These are phyloP conservation scores for Hymenoscyphus repandus DNA, from an alignment of 2,329 filamentous ascomycete genomes.

Conservation along the genomic window DNA sequence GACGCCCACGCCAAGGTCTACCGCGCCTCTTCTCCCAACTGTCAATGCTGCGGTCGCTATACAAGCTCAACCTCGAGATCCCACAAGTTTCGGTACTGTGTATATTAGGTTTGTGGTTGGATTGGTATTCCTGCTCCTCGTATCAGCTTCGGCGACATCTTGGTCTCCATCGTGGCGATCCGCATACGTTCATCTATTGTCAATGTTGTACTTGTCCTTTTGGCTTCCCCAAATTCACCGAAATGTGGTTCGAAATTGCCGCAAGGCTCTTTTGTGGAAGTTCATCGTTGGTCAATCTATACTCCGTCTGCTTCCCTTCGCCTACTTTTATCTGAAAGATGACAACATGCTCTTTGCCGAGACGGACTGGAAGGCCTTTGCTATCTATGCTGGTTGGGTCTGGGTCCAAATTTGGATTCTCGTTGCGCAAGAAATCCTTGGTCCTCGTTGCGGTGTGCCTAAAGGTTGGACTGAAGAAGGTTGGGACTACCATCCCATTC, in stretches of 20 bases:
- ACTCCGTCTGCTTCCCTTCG: conserved; percentile 71
- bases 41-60: conserved; percentile 27
- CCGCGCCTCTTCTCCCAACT: conserved; percentile 19
- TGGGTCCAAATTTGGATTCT: conserved; percentile 81
- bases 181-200: conserved; percentile 57
- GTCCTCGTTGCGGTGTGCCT: conserved; percentile 80
- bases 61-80: conserved; percentile 15
- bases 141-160: conserved; percentile 53
- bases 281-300: conserved; percentile 82
- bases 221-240: conserved; percentile 91
- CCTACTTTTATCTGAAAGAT: conserved; percentile 75
- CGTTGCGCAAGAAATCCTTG: conserved; percentile 76
- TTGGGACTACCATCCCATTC: conserved; percentile 92
- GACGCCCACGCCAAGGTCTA: conserved; percentile 22
- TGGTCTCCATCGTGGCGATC: conserved; percentile 54
- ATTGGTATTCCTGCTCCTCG: conserved; percentile 50
- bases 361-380: conserved; percentile 60
- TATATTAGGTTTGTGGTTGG: conserved; percentile 53
- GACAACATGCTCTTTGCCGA: conserved; percentile 79
- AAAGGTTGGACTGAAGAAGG: conserved; percentile 64
- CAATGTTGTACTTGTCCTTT: conserved; percentile 77
- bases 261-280: conserved; percentile 83
- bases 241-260: conserved; percentile 86
- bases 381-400: conserved; percentile 67
- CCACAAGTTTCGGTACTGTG: conserved; percentile 47